Percentiles rank a stretch among this genome's conserved stretches.
Conservation (phyloP, 768 basidiomycete species). For the Asterophora parasitica region DNA sequence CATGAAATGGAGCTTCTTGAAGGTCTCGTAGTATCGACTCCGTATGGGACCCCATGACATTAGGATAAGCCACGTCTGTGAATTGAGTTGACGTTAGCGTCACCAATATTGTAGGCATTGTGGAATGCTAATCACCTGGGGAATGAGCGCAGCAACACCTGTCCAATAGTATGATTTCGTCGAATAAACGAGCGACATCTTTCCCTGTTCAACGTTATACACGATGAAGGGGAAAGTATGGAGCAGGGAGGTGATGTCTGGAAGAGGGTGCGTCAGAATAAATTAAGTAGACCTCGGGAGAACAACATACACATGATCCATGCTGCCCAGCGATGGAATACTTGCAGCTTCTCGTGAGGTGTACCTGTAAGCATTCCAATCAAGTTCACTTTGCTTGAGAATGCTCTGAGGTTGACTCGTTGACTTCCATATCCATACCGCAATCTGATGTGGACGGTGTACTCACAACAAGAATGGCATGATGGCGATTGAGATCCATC, state of each 20-base stretch:
- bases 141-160: constrained; percentile 28
- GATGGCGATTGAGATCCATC: constrained; percentile 32
- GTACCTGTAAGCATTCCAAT: constrained; percentile 25
- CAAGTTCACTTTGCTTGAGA: constrained; percentile 31
- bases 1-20: constrained; percentile 24
- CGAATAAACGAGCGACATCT: constrained; percentile 18
- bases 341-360: constrained; percentile 34
- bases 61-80: constrained; percentile 23
- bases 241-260: constrained; percentile 28
- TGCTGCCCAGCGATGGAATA: constrained; percentile 31
- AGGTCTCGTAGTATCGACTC: constrained; percentile 27
- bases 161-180: constrained; percentile 25
- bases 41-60: constrained; percentile 26
- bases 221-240: constrained; percentile 33
- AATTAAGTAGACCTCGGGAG: neutral
- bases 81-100: neutral
- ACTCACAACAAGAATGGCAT: constrained; percentile 32
- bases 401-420: constrained; percentile 16
- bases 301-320: constrained; percentile 27
- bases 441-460: neutral
- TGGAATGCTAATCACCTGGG: constrained; percentile 18
- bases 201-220: constrained; percentile 18
- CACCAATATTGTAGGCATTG: neutral
- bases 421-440: no score
- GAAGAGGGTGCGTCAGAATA: neutral